These are phyloP conservation scores for Podospora australis DNA, from an alignment of 495 filamentous ascomycete genomes.

Conservation along the genomic window DNA sequence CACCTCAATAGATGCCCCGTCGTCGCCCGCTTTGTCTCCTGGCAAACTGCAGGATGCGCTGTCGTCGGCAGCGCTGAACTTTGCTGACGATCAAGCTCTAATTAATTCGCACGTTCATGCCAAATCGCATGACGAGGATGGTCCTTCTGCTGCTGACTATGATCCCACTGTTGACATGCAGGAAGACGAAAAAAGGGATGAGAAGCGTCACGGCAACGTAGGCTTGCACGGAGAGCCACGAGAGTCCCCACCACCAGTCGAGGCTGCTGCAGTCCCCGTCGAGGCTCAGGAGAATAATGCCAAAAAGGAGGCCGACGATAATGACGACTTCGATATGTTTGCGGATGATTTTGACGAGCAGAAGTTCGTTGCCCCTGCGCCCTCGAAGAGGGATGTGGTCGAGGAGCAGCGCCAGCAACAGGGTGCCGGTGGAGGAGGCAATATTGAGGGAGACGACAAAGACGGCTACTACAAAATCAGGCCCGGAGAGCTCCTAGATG, in stretches of 20 bases:
- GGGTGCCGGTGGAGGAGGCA: slow-evolving; percentile 55
- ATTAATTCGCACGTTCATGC: slow-evolving; percentile 50
- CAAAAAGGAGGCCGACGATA: slow-evolving; percentile 43
- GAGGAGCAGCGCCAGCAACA: slow-evolving; percentile 31
- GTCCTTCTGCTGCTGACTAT: slow-evolving; percentile 91
- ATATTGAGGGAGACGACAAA: slow-evolving; percentile 88
- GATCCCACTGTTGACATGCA: slow-evolving; percentile 90
- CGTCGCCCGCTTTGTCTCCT: slow-evolving; percentile 33
- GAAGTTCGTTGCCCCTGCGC: slow-evolving; percentile 64
- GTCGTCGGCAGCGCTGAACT: slow-evolving; percentile 36
- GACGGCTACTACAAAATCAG: slow-evolving; percentile 95
- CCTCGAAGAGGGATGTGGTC: slow-evolving; percentile 33
- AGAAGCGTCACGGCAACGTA: slow-evolving; percentile 49
- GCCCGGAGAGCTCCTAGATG: slow-evolving; percentile 79
- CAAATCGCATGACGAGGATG: slow-evolving; percentile 53
- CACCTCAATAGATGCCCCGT: slow-evolving; percentile 17
- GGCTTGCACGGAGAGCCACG: slow-evolving; percentile 39
- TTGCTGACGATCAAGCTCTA: slow-evolving; percentile 56
- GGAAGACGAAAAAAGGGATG: slow-evolving; percentile 72
- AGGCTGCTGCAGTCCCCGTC: slow-evolving; percentile 12
- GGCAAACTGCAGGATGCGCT: slow-evolving; percentile 30
- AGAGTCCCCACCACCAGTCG: slow-evolving; percentile 14
- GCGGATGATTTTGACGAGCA: slow-evolving; percentile 83
- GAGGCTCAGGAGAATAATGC: slow-evolving; percentile 24
- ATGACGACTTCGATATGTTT: slow-evolving; percentile 90